Percentiles rank a stretch among this genome's conserved stretches.
Conservation (phyloP, 2,329 filamentous ascomycete species). For the Paramyrothecium roridum region DNA sequence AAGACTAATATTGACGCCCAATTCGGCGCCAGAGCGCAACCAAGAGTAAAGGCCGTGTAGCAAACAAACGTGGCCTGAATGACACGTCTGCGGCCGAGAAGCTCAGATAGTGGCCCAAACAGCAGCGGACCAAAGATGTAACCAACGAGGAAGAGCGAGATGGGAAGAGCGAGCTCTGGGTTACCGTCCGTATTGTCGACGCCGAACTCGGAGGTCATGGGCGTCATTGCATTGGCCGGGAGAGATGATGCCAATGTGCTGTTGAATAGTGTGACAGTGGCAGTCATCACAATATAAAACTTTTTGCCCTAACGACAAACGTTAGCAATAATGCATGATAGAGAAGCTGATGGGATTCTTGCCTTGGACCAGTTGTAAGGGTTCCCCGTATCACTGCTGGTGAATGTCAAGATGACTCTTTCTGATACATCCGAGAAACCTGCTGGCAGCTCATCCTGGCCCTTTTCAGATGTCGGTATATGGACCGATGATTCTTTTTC, state of each 20-base stretch:
- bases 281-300: neutral
- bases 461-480: too few species aligned
- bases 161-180: neutral
- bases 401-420: neutral
- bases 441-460: too few species aligned
- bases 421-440: neutral
- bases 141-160: neutral
- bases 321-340: neutral
- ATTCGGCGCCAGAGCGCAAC: conserved; percentile 47
- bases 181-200: neutral
- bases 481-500: too few species aligned
- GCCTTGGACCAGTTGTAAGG: conserved; percentile 1
- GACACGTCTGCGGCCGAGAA: conserved; percentile 50
- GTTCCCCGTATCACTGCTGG: neutral
- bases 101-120: conserved; percentile 35
- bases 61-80: conserved; percentile 37
- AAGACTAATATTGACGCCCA: conserved; percentile 53
- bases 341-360: neutral
- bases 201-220: conserved; percentile 1
- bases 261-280: neutral
- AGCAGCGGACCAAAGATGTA: conserved; percentile 1
- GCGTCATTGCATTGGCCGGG: neutral
- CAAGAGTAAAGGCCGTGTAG: conserved; percentile 48
- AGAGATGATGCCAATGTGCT: neutral
- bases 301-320: neutral